Evolutionary conservation across 768 basidiomycete genomes (phyloP).

Genomic region (Porpolomopsis calyptriformis): DNA sequence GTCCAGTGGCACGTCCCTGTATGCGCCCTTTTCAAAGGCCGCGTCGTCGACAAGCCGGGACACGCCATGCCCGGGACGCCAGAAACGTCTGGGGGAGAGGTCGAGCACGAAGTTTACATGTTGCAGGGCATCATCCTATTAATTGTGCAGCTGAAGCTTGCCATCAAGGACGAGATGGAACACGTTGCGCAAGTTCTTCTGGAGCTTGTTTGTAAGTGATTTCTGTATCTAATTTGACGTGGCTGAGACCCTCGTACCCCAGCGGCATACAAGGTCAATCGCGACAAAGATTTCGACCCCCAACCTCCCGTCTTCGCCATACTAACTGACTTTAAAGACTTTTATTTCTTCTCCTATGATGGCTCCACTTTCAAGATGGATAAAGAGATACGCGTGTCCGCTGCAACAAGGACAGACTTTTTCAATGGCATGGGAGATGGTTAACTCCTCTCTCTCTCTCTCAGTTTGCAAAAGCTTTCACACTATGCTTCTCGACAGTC

Average conservation of each 20-base stretch:
- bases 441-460: not conserved
- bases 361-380: not conserved
- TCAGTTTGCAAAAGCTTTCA: not conserved
- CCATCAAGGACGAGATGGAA: not conserved
- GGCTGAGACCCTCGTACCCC: constrained; percentile 1
- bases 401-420: not conserved
- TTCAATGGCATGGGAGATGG: not conserved
- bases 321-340: not conserved
- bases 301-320: constrained; percentile 5
- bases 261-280: constrained; percentile 6
- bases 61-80: constrained; percentile 3
- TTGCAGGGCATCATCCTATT: constrained; percentile 4
- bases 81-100: constrained; percentile 3
- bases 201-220: constrained; percentile 4
- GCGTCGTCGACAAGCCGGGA: constrained; percentile 8
- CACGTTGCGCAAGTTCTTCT: constrained; percentile 3
- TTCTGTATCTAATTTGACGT: not conserved
- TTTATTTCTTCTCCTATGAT: constrained; percentile 1
- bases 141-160: constrained; percentile 7
- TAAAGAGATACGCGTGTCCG: not conserved
- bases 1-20: constrained; percentile 5
- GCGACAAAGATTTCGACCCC: constrained; percentile 6
- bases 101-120: constrained; percentile 8
- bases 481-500: not conserved
- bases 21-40: constrained; percentile 8